phyloP scores from a whole-genome alignment of 2,329 filamentous ascomycete genomes.

The Curvularia sp. region DNA sequence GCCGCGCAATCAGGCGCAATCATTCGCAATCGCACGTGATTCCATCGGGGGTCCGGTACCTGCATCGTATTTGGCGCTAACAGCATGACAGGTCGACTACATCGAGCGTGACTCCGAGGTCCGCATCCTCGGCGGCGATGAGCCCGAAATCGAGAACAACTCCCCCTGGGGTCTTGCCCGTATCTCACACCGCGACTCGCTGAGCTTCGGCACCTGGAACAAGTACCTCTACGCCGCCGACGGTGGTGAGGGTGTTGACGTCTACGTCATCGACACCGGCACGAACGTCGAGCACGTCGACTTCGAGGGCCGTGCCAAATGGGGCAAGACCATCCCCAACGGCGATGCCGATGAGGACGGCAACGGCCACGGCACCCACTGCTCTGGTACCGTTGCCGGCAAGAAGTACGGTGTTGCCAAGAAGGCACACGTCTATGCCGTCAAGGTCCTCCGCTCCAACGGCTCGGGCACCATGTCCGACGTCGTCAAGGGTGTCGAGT shows the following conservation, averaged over 20 bases:
- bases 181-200: constrained; percentile 89
- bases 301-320: constrained; percentile 92
- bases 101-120: constrained; percentile 95
- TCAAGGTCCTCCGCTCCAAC: constrained; percentile 98
- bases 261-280: constrained; percentile 98
- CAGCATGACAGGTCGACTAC: constrained; percentile 77
- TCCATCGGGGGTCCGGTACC: constrained; percentile 20
- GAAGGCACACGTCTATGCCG: constrained; percentile 95
- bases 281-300: constrained; percentile 94
- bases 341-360: constrained; percentile 89
- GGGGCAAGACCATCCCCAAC: constrained; percentile 94
- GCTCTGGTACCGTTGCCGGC: constrained; percentile 95
- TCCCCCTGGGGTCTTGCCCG: constrained; percentile 98
- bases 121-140: constrained; percentile 70
- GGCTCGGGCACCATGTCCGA: constrained; percentile 98
- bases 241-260: constrained; percentile 96
- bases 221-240: constrained; percentile 94
- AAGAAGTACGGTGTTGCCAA: constrained; percentile 99
- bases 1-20: constrained; percentile 31
- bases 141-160: constrained; percentile 77
- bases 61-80: constrained; percentile 37
- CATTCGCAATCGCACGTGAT: constrained; percentile 35
- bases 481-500: constrained; percentile 98
- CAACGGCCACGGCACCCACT: constrained; percentile 98
- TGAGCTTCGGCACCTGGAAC: constrained; percentile 94